phyloP scores from a whole-genome alignment of 305 asterid species.

The Coffea humblotiana region DNA sequence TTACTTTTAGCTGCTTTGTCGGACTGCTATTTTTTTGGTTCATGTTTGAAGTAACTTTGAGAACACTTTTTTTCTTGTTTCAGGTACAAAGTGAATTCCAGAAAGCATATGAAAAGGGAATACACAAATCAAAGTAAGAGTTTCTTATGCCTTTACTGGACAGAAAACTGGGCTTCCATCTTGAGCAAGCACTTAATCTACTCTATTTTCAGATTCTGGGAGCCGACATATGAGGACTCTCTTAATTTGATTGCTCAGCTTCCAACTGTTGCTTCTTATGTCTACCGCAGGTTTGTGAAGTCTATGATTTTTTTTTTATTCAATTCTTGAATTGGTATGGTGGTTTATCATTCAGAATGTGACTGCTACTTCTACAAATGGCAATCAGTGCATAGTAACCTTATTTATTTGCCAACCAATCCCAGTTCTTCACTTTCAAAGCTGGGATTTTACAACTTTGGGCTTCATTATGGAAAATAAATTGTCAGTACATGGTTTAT shows the following conservation, averaged over 20 bases:
- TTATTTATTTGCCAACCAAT: background rate
- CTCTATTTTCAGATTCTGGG: constrained; percentile 62
- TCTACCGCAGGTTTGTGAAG: constrained; percentile 71
- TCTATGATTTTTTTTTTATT: background rate
- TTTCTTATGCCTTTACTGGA: constrained; percentile 5
- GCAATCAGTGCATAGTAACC: background rate
- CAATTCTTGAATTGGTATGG: background rate
- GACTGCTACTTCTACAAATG: background rate
- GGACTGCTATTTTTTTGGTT: background rate
- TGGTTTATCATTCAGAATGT: background rate
- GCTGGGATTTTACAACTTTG: background rate
- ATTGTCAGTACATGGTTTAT: background rate
- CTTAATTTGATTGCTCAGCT: constrained; percentile 85
- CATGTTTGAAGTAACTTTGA: constrained; percentile 18
- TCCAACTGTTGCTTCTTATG: constrained; percentile 69
- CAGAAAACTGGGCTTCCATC: constrained; percentile 4
- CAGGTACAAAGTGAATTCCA: constrained; percentile 88
- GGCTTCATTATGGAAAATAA: background rate
- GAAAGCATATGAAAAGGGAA: constrained; percentile 87
- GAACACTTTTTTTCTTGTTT: constrained; percentile 17
- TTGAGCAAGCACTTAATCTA: constrained; percentile 24
- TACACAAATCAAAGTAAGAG: constrained; percentile 80
- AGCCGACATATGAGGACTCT: constrained; percentile 77
- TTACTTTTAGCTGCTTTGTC: background rate
- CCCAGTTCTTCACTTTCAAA: background rate